A percentile compares a stretch with the other conserved stretches of the same genome.
These are phyloP conservation scores for Pseudomonodictys pantanalensis DNA, from an alignment of 495 filamentous ascomycete species.

Conservation along the genomic window DNA sequence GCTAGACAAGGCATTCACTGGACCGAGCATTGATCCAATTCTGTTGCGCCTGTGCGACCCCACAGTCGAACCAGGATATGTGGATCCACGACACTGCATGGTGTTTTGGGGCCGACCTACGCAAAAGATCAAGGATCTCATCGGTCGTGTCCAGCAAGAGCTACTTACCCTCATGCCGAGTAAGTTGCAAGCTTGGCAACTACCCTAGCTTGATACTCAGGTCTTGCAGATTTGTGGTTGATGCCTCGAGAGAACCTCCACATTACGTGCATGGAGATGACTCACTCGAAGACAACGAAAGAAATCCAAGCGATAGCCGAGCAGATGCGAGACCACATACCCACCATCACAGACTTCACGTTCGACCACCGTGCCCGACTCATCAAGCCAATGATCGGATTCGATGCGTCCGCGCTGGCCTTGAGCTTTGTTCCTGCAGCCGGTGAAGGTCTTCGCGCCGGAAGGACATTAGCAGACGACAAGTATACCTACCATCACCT, in stretches of 20 bases:
- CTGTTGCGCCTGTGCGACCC: conserved; percentile 63
- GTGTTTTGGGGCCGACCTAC: conserved; percentile 87
- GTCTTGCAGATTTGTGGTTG: conserved; percentile 68
- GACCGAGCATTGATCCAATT: conserved; percentile 72
- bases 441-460: conserved; percentile 47
- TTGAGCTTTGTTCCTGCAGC: conserved; percentile 79
- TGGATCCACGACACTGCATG: conserved; percentile 75
- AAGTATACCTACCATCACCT: conserved; percentile 87
- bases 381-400: conserved; percentile 77
- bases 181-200: conserved; percentile 43
- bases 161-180: conserved; percentile 62
- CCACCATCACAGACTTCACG: conserved; percentile 61
- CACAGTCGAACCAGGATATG: conserved; percentile 59
- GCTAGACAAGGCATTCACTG: conserved; percentile 62
- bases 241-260: conserved; percentile 76
- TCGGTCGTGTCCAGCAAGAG: conserved; percentile 63
- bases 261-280: conserved; percentile 80
- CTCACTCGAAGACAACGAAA: conserved; percentile 60
- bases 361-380: conserved; percentile 64
- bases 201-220: conserved; percentile 2
- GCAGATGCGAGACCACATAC: conserved; percentile 48
- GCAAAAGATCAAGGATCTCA: conserved; percentile 60
- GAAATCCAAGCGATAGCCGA: conserved; percentile 62
- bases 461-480: conserved; percentile 46
- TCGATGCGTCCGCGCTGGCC: conserved; percentile 79